Conservation (phyloP, 2,329 filamentous ascomycete species). For the Exophiala oligosperma region DNA sequence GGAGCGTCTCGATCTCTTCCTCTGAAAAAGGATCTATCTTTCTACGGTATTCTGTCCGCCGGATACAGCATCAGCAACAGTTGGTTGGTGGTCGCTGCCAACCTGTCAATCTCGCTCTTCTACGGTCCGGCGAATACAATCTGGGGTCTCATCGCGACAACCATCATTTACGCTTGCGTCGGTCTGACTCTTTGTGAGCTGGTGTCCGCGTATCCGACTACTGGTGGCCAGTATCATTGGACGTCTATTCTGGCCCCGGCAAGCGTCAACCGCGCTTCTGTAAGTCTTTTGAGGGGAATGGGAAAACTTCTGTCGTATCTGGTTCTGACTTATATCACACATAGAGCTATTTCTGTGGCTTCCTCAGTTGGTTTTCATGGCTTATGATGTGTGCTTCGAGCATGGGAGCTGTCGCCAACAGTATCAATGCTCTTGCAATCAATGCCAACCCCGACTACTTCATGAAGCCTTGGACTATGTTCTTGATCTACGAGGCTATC, state of each 20-base stretch:
- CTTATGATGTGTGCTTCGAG: not conserved
- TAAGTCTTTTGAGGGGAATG: too few species aligned
- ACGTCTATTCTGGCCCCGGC: slow-evolving; percentile 39
- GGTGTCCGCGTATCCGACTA: slow-evolving; percentile 30
- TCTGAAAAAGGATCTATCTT: not conserved
- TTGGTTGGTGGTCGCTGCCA: slow-evolving; percentile 1
- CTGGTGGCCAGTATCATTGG: slow-evolving; percentile 42
- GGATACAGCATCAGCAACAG: slow-evolving; percentile 5
- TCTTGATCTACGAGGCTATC: slow-evolving; percentile 10
- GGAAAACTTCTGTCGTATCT: too few species aligned
- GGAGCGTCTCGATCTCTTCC: too few species aligned
- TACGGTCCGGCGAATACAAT: not conserved
- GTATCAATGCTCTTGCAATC: not conserved
- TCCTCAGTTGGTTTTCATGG: slow-evolving; percentile 5
- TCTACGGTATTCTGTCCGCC: slow-evolving; percentile 1
- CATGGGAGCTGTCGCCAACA: slow-evolving; percentile 2
- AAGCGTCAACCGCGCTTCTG: not conserved
- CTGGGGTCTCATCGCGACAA: not conserved
- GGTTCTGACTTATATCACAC: too few species aligned
- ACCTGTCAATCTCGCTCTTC: not conserved
- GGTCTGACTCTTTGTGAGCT: not conserved
- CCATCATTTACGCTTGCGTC: not conserved
- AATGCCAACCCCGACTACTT: slow-evolving; percentile 13
- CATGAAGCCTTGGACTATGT: slow-evolving; percentile 20
- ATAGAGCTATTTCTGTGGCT: slow-evolving; percentile 2